Conservation (phyloP, 2,329 filamentous ascomycete species). For the Aureobasidium melanogenum region DNA sequence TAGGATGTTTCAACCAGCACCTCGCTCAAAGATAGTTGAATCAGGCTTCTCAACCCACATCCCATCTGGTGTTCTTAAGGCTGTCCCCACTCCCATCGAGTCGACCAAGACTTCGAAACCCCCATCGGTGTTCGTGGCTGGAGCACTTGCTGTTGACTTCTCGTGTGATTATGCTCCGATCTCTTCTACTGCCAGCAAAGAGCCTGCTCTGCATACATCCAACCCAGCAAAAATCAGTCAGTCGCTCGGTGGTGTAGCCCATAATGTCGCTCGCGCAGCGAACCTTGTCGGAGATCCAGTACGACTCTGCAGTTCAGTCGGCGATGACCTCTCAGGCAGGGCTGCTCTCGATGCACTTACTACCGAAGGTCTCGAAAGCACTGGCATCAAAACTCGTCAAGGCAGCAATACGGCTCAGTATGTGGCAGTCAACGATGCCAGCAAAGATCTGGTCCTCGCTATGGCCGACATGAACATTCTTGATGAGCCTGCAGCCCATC, state of each 20-base stretch:
- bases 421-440: constrained; percentile 74
- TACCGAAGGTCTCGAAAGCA: constrained; percentile 54
- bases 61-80: constrained; percentile 19
- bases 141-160: constrained; percentile 81
- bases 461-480: constrained; percentile 96
- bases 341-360: constrained; percentile 60
- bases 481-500: constrained; percentile 25
- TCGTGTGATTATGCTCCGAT: constrained; percentile 66
- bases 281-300: constrained; percentile 60
- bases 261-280: constrained; percentile 81
- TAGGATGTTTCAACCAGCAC: constrained; percentile 11
- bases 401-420: constrained; percentile 76
- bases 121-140: constrained; percentile 72
- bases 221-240: constrained; percentile 76
- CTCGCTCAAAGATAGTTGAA: not conserved
- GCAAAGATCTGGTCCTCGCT: constrained; percentile 77
- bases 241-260: constrained; percentile 81
- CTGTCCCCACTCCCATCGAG: constrained; percentile 11
- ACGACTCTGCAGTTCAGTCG: constrained; percentile 70
- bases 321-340: constrained; percentile 68
- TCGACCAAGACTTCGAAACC: not conserved
- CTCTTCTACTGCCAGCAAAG: constrained; percentile 29
- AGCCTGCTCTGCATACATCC: constrained; percentile 62
- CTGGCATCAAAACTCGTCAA: constrained; percentile 48
- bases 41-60: constrained; percentile 15